Conservation (phyloP, 495 filamentous ascomycete genomes). For the Talaromyces thailandensis region DNA sequence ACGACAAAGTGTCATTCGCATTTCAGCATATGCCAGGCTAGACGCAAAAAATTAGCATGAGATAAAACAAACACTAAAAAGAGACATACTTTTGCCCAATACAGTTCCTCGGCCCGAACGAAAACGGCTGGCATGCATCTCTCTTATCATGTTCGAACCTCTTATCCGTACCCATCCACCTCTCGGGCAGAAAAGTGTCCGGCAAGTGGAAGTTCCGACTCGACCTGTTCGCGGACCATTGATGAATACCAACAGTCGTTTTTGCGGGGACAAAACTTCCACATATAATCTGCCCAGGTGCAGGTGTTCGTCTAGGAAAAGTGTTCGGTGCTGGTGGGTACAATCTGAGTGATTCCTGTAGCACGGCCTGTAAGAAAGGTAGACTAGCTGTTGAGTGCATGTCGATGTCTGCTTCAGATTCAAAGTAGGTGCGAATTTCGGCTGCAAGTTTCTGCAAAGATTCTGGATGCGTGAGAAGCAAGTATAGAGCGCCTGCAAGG, state of each 20-base stretch:
- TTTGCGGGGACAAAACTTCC: constrained; percentile 26
- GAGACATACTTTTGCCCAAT: constrained; percentile 25
- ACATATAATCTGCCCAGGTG: constrained; percentile 28
- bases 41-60: not conserved
- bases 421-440: constrained; percentile 28
- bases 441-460: constrained; percentile 24
- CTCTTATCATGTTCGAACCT: constrained; percentile 16
- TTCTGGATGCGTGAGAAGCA: constrained; percentile 23
- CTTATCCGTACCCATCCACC: constrained; percentile 30
- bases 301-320: constrained; percentile 37
- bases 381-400: constrained; percentile 23
- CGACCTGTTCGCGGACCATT: constrained; percentile 14
- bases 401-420: constrained; percentile 22
- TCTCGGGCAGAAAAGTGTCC: constrained; percentile 26
- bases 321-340: constrained; percentile 41
- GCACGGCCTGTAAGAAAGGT: constrained; percentile 38
- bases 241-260: constrained; percentile 7
- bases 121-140: constrained; percentile 24
- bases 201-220: constrained; percentile 14
- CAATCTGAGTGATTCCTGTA: constrained; percentile 46
- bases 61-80: constrained; percentile 14
- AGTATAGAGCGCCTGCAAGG: constrained; percentile 22
- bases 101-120: constrained; percentile 28
- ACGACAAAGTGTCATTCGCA: constrained; percentile 7
- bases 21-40: constrained; percentile 9